Conservation (phyloP, 495 filamentous ascomycete species). For the Aspergillus nidulans region DNA sequence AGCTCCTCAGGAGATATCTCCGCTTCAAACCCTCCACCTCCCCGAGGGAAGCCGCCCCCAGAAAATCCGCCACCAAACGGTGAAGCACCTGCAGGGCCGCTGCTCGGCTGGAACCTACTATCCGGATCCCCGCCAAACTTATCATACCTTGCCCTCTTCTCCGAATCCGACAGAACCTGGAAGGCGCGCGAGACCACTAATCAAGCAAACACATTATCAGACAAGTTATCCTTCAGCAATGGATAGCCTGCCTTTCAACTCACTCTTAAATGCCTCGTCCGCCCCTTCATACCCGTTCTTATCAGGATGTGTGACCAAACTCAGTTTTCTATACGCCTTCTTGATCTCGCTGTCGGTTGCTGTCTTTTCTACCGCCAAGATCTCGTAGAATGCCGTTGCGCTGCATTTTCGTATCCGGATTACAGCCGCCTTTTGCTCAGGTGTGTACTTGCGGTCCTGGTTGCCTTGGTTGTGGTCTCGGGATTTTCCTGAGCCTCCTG, state of each 20-base stretch:
- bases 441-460: conserved; percentile 81
- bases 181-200: conserved; percentile 90
- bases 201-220: neutral
- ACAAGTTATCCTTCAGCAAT: neutral
- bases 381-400: conserved; percentile 90
- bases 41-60: conserved; percentile 51
- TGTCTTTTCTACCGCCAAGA: conserved; percentile 69
- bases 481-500: conserved; percentile 59
- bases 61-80: conserved; percentile 72
- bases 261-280: conserved; percentile 94
- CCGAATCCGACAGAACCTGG: conserved; percentile 85
- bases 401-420: conserved; percentile 78
- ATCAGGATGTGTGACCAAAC: conserved; percentile 91
- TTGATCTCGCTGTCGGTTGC: conserved; percentile 83
- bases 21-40: conserved; percentile 67
- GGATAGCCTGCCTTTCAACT: conserved; percentile 24
- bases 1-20: conserved; percentile 96
- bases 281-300: conserved; percentile 98
- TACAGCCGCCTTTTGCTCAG: conserved; percentile 86
- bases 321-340: conserved; percentile 93
- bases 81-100: conserved; percentile 43
- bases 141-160: conserved; percentile 86
- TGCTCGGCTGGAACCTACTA: conserved; percentile 65
- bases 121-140: conserved; percentile 89
- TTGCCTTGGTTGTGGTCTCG: conserved; percentile 92